Evolutionary conservation across 257 asterid genomes (phyloP).

Genomic region (Echium plantagineum): DNA sequence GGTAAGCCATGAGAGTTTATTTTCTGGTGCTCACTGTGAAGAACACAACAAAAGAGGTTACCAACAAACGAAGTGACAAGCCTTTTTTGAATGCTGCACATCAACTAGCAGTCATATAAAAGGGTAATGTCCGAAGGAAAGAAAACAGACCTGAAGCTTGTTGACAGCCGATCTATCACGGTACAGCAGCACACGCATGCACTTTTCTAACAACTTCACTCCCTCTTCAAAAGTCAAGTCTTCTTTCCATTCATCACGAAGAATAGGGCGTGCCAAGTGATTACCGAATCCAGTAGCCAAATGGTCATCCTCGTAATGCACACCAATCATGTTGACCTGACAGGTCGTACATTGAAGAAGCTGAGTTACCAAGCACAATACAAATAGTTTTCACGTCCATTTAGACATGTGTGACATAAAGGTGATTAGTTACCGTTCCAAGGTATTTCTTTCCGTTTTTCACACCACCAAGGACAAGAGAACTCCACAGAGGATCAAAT

Average conservation of each 20-base stretch:
- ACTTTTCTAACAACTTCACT: constrained; percentile 76
- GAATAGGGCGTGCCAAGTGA: constrained; percentile 84
- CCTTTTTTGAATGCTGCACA: not conserved
- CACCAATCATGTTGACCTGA: constrained; percentile 98
- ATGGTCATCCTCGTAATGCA: constrained; percentile 76
- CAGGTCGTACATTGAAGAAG: not conserved
- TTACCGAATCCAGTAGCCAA: constrained; percentile 95
- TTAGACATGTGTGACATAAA: not conserved
- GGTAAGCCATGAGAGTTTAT: no score
- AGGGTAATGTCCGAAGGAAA: not conserved
- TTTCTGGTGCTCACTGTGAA: no score
- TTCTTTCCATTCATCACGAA: constrained; percentile 95
- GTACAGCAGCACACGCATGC: constrained; percentile 95
- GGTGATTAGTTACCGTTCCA: constrained; percentile 51
- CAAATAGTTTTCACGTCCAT: not conserved
- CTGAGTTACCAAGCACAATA: not conserved
- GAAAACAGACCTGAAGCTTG: constrained; percentile 65
- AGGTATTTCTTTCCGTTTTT: constrained; percentile 92
- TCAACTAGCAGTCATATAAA: not conserved
- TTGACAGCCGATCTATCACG: constrained; percentile 97
- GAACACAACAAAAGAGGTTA: not conserved
- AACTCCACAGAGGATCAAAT: constrained; percentile 92
- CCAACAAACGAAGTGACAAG: not conserved
- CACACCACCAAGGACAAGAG: constrained; percentile 88
- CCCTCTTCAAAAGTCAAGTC: constrained; percentile 88